These are phyloP conservation scores for Pythium pyrilobum DNA, from an alignment of 352 stramenopile species.

Conservation along the genomic window DNA sequence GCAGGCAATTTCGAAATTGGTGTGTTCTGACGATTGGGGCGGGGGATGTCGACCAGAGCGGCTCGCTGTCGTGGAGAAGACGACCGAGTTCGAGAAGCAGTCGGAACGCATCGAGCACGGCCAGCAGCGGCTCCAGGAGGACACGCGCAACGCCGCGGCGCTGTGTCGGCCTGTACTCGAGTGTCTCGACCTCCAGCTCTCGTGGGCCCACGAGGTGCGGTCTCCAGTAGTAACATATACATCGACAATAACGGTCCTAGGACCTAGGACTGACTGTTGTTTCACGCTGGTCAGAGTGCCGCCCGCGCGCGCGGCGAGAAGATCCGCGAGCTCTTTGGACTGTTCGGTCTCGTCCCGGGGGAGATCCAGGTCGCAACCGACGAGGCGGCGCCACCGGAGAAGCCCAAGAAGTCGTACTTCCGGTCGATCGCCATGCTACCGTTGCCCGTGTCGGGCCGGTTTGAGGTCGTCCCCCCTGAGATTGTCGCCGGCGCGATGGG, in stretches of 20 bases:
- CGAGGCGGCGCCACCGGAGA: constrained; percentile 3
- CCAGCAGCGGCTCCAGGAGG: constrained; percentile 35
- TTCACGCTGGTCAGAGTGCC: constrained; percentile 58
- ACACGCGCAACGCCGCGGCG: constrained; percentile 24
- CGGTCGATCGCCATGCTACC: constrained; percentile 63
- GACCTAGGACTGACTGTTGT: no score
- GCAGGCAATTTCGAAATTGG: no score
- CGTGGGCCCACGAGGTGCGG: constrained; percentile 51
- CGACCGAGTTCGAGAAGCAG: constrained; percentile 42
- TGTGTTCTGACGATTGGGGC: no score
- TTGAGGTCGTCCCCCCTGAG: constrained; percentile 63
- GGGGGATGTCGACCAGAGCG: constrained; percentile 34
- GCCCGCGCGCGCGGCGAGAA: constrained; percentile 57
- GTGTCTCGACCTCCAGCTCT: constrained; percentile 61
- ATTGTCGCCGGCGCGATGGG: constrained; percentile 65
- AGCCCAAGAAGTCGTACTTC: constrained; percentile 29
- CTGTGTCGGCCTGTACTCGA: constrained; percentile 51
- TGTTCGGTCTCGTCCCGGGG: constrained; percentile 36
- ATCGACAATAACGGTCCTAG: no score
- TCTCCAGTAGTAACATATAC: not conserved
- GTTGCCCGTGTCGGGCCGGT: constrained; percentile 65
- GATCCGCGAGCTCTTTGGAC: constrained; percentile 59
- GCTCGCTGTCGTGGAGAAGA: constrained; percentile 50
- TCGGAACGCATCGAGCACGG: constrained; percentile 32
- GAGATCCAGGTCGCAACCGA: not conserved